phyloP scores from a whole-genome alignment of 2,329 filamentous ascomycete species.

The Ophiostoma australiae region DNA sequence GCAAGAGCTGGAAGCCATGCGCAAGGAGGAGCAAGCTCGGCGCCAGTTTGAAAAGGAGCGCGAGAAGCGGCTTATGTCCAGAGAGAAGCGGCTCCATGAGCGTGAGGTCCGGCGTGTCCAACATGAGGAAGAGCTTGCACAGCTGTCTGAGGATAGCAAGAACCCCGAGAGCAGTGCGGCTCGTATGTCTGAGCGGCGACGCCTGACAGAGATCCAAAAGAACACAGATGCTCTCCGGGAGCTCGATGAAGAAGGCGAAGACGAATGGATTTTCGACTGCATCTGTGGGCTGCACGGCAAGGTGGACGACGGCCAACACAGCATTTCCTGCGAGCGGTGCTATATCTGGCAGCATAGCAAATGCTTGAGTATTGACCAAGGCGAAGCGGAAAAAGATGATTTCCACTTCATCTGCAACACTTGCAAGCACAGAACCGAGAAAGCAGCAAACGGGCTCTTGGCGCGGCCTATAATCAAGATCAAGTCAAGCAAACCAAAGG shows the following conservation, averaged over 20 bases:
- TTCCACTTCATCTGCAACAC: slow-evolving; percentile 82
- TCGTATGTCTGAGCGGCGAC: slow-evolving; percentile 70
- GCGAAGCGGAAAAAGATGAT: slow-evolving; percentile 74
- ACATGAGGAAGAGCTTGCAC: slow-evolving; percentile 77
- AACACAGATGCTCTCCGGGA: slow-evolving; percentile 71
- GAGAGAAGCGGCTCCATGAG: slow-evolving; percentile 80
- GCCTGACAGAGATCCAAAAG: slow-evolving; percentile 77
- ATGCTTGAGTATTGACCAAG: slow-evolving; percentile 74
- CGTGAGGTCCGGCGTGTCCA: slow-evolving; percentile 77
- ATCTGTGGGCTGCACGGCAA: slow-evolving; percentile 85
- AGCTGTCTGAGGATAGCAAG: slow-evolving; percentile 70
- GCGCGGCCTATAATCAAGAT: slow-evolving; percentile 46
- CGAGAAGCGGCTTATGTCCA: slow-evolving; percentile 72
- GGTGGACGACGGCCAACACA: slow-evolving; percentile 90
- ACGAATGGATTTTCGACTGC: slow-evolving; percentile 94
- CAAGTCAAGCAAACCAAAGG: slow-evolving; percentile 40
- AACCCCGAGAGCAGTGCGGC: slow-evolving; percentile 50
- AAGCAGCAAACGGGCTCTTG: slow-evolving; percentile 56
- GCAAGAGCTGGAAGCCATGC: slow-evolving; percentile 59
- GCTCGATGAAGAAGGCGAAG: slow-evolving; percentile 56
- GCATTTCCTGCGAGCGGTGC: slow-evolving; percentile 88
- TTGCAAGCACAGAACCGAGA: slow-evolving; percentile 59
- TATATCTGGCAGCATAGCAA: slow-evolving; percentile 96
- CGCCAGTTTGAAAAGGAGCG: slow-evolving; percentile 64
- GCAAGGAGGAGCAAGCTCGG: slow-evolving; percentile 60